phyloP scores from a whole-genome alignment of 306 rosid species.

The Begonia peltatifolia region DNA sequence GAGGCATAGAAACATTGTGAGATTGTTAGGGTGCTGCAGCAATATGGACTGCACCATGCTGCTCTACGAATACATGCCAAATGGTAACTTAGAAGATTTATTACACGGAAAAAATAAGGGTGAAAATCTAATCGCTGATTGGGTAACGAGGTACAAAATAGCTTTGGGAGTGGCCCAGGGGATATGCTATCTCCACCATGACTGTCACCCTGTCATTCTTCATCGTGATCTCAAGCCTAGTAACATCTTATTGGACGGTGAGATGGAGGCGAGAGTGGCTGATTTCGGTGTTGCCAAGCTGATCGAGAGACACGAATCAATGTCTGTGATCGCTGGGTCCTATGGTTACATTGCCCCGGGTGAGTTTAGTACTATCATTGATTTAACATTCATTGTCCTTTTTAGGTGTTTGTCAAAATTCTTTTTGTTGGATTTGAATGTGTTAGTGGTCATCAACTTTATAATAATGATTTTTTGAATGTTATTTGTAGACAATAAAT shows the following conservation, averaged over 20 bases:
- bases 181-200: slow-evolving; percentile 89
- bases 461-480: too few species aligned
- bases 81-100: slow-evolving; percentile 71
- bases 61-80: slow-evolving; percentile 88
- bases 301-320: slow-evolving; percentile 65
- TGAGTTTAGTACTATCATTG: slow-evolving; percentile 7
- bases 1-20: slow-evolving; percentile 89
- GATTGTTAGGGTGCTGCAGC: slow-evolving; percentile 86
- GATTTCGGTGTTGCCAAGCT: slow-evolving; percentile 93
- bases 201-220: slow-evolving; percentile 77
- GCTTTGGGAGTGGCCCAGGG: slow-evolving; percentile 95
- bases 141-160: slow-evolving; percentile 73
- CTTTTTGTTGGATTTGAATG: slow-evolving; percentile 4
- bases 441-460: too few species aligned
- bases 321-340: slow-evolving; percentile 95
- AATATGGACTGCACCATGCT: slow-evolving; percentile 79
- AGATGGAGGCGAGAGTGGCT: slow-evolving; percentile 91
- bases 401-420: background rate
- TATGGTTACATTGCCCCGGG: slow-evolving; percentile 99
- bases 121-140: slow-evolving; percentile 53
- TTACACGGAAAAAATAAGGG: slow-evolving; percentile 63
- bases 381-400: background rate
- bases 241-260: slow-evolving; percentile 65
- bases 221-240: slow-evolving; percentile 93
- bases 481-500: too few species aligned